Evolutionary conservation across 225 moss, liverwort and hornwort species (phyloP).

Genomic region (Climacium dendroides): DNA sequence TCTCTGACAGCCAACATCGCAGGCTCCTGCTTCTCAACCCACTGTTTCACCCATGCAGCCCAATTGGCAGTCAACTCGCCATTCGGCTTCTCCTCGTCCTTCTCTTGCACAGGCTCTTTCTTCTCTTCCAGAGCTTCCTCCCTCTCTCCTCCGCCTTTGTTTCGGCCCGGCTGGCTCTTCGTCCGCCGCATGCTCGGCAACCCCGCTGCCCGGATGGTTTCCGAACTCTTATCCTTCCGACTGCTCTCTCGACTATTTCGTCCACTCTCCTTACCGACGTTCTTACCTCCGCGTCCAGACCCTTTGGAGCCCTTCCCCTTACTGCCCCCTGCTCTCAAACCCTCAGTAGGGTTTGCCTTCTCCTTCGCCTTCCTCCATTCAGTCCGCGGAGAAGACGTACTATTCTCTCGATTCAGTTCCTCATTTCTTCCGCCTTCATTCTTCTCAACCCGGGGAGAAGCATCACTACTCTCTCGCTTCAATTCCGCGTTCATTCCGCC

Average conservation of each 20-base stretch:
- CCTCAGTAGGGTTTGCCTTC: neutral
- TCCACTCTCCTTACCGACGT: conserved; percentile 9
- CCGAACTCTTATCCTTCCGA: conserved; percentile 13
- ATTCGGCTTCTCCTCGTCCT: neutral
- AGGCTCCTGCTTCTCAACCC: conserved; percentile 40
- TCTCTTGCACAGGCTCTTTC: neutral
- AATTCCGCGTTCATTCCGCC: neutral
- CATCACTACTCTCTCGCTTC: neutral
- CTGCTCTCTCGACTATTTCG: conserved; percentile 10
- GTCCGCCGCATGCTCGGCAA: conserved; percentile 36
- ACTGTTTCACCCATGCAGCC: conserved; percentile 9
- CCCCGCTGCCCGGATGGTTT: conserved; percentile 20
- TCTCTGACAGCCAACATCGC: conserved; percentile 31
- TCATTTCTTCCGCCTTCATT: neutral
- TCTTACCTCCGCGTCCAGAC: conserved; percentile 11
- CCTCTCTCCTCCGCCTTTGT: conserved; percentile 16
- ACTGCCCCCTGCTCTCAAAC: conserved; percentile 4
- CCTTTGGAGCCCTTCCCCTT: conserved; percentile 21
- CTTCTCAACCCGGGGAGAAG: neutral
- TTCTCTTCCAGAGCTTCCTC: conserved; percentile 3
- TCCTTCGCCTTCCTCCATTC: conserved; percentile 1
- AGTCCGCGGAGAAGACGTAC: neutral
- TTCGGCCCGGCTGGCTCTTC: conserved; percentile 23
- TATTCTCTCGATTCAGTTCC: conserved; percentile 3
- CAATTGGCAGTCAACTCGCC: conserved; percentile 1